A percentile compares a stretch with the other conserved stretches of the same genome.
Conservation (phyloP, 148 eudicot species). For the Salicornia ramosissima region DNA sequence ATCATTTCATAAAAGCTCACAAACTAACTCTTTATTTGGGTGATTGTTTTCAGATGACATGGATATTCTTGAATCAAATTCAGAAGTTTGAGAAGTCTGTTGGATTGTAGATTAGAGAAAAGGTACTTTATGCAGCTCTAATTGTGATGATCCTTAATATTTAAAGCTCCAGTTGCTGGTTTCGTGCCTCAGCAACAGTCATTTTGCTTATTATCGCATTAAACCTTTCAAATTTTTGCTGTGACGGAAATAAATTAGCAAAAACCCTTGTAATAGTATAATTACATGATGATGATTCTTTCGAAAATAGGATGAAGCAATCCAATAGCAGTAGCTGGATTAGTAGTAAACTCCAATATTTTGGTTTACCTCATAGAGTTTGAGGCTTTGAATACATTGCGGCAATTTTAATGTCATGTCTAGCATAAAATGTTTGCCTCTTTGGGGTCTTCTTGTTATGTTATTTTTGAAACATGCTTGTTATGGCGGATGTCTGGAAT, state of each 20-base stretch:
- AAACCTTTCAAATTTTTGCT: slow-evolving; percentile 20
- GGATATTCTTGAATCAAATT: slow-evolving; percentile 42
- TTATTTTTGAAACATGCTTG: no score
- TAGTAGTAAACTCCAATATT: slow-evolving; percentile 5
- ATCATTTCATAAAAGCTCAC: neutral
- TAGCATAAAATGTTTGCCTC: slow-evolving; percentile 6
- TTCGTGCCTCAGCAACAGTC: slow-evolving; percentile 18
- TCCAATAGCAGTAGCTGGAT: slow-evolving; percentile 11
- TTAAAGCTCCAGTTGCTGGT: slow-evolving; percentile 13
- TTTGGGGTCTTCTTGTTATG: neutral
- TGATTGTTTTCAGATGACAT: slow-evolving; percentile 32
- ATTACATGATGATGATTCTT: slow-evolving; percentile 27
- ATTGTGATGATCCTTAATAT: neutral
- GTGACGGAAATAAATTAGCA: slow-evolving; percentile 20
- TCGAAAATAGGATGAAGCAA: slow-evolving; percentile 11
- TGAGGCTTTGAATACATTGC: neutral
- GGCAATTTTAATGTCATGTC: slow-evolving; percentile 9
- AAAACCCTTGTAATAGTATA: slow-evolving; percentile 14
- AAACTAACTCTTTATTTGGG: slow-evolving; percentile 13
- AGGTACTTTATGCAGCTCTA: neutral
- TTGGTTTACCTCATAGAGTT: slow-evolving; percentile 6
- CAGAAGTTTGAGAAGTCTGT: slow-evolving; percentile 31
- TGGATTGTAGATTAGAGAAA: slow-evolving; percentile 23
- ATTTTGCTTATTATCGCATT: neutral
- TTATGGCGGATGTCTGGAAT: no score